Percentiles rank a stretch among this genome's conserved stretches.
These are phyloP conservation scores for Pholiota adiposa DNA, from an alignment of 1,284 basidiomycete species.

Conservation along the genomic window DNA sequence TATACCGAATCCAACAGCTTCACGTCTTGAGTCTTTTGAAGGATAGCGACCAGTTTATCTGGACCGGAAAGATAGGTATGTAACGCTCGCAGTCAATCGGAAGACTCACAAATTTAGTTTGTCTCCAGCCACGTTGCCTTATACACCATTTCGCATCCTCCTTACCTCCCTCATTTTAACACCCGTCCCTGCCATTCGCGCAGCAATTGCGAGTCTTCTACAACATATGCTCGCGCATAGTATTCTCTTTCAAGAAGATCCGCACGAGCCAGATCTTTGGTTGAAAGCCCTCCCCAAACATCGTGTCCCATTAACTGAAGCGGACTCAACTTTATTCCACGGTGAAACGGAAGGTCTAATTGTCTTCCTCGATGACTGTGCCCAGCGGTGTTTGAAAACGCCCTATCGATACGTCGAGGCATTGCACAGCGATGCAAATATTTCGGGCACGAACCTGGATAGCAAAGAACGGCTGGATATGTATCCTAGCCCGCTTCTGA, in stretches of 20 bases:
- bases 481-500: slow-evolving; percentile 72
- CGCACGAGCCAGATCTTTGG: slow-evolving; percentile 79
- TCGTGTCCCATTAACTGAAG: slow-evolving; percentile 20
- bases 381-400: slow-evolving; percentile 83
- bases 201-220: too few species aligned
- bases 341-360: slow-evolving; percentile 69
- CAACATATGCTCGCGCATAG: slow-evolving; percentile 66
- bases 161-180: slow-evolving; percentile 32
- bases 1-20: too few species aligned
- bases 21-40: too few species aligned
- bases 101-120: too few species aligned
- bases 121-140: too few species aligned
- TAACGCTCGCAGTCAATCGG: too few species aligned
- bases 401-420: slow-evolving; percentile 90
- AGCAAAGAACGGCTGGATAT: slow-evolving; percentile 38
- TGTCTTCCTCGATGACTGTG: slow-evolving; percentile 85
- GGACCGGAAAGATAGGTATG: too few species aligned
- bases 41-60: too few species aligned
- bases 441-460: slow-evolving; percentile 5
- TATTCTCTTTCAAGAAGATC: slow-evolving; percentile 84
- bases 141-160: too few species aligned
- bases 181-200: too few species aligned
- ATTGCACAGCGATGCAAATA: slow-evolving; percentile 37
- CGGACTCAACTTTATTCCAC: slow-evolving; percentile 49
- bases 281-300: slow-evolving; percentile 59